These are phyloP conservation scores for Daldinia bambusicola DNA, from an alignment of 495 filamentous ascomycete genomes.

Conservation along the genomic window DNA sequence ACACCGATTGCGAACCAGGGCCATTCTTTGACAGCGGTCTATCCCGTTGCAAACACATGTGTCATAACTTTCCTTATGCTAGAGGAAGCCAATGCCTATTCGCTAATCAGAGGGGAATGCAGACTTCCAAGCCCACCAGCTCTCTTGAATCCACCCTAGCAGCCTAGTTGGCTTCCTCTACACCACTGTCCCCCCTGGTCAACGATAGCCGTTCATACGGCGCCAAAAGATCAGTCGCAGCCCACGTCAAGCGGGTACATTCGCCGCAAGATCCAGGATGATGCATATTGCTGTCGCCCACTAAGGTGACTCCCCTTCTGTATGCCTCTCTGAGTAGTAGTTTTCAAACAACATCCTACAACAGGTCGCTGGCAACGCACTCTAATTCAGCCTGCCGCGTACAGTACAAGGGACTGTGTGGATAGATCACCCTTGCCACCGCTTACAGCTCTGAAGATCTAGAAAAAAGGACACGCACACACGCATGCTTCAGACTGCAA, in stretches of 20 bases:
- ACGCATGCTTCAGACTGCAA: conserved; percentile 44
- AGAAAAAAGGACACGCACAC: conserved; percentile 44
- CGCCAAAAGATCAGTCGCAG: conserved; percentile 29
- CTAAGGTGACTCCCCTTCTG: conserved; percentile 16
- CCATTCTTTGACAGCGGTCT: conserved; percentile 32
- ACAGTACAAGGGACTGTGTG: conserved; percentile 44
- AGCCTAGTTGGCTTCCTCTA: conserved; percentile 15
- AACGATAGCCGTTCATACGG: conserved; percentile 18
- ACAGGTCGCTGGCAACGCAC: conserved; percentile 23
- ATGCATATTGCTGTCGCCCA: conserved; percentile 29
- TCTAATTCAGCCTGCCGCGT: conserved; percentile 24
- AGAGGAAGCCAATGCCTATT: conserved; percentile 25
- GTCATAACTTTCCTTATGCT: conserved; percentile 27
- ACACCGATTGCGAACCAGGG: conserved; percentile 33
- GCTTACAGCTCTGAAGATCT: conserved; percentile 38
- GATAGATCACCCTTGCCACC: conserved; percentile 37
- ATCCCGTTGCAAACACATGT: conserved; percentile 34
- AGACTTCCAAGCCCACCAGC: conserved; percentile 25
- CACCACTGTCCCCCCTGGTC: conserved; percentile 20
- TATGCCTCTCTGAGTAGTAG: conserved; percentile 16
- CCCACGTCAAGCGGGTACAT: conserved; percentile 16
- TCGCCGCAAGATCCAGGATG: conserved; percentile 36
- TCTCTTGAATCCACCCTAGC: conserved; percentile 32
- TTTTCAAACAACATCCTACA: conserved; percentile 28
- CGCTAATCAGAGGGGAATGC: conserved; percentile 17